Base-by-base conservation (phyloP, 306 rosid genomes). In the Potentilla sterilis region DNA sequence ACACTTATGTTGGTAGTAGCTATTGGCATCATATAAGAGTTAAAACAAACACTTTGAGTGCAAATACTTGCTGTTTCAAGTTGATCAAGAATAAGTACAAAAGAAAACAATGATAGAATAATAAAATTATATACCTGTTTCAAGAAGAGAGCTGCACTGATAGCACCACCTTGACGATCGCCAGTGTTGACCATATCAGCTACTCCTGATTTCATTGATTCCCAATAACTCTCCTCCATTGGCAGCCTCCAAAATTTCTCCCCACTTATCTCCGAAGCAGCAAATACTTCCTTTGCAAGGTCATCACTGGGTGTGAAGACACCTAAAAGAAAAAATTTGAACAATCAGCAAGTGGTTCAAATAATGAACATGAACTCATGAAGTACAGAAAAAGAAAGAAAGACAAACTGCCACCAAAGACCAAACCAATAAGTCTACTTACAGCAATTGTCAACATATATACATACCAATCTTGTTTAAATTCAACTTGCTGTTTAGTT, bases 231-330 rank as follows among this genome's bases (percentile, higher is more conserved):
- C 67, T 92, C 98, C 82, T 96, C 99, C 83, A 96, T 8, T 7
- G 99, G 99, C 96, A 96, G 64, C 79, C 98, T 89, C 99, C 99
- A 96, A 21, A 92, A 73, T 87, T 96, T 96, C 81, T 96, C 99
- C 57, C 98, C 97, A 81, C 96, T 88, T 74, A 70, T 70, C 59
- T 92, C 93, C 32, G 99, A 85, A 81, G 99, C 98, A 62, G 87
- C 88, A 48, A 88, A 32, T 52, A 96, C 86, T 85, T 96, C 99
- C 73, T 88, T 90, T 72, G 97, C 98, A 54, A 96, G 84, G 46
- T 96, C 99, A 89, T 96, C 99, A 75, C 84, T 90, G 43, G 99
- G 99, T 6, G 99, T 89, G 77, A 96, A 90, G 65, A 92, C 81
- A 85, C 99, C 99, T 96, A 74, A 48, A 78, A 79, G 51, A 48